phyloP scores from a whole-genome alignment of 2,329 filamentous ascomycete genomes.

The Aspergillus intermedius region DNA sequence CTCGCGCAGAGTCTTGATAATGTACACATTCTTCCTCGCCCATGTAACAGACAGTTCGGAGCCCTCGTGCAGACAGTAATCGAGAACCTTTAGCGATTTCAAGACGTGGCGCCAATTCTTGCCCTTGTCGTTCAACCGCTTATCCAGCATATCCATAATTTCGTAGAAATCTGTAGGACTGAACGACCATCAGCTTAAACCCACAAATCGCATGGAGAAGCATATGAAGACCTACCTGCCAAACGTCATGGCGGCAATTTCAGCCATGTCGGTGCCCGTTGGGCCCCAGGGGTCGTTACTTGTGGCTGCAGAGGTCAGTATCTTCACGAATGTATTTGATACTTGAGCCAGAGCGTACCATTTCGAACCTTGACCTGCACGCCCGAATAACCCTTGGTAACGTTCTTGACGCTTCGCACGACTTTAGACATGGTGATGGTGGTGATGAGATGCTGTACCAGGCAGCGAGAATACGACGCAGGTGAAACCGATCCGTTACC shows the following conservation, averaged over 20 bases:
- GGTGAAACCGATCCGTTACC: neutral
- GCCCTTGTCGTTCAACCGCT: constrained; percentile 96
- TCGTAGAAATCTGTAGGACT: constrained; percentile 98
- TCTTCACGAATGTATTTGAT: neutral
- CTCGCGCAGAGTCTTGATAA: constrained; percentile 96
- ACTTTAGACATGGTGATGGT: constrained; percentile 75
- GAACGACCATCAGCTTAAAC: constrained; percentile 1
- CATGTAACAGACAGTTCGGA: constrained; percentile 95
- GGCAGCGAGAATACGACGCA: constrained; percentile 2
- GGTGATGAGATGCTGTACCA: constrained; percentile 10
- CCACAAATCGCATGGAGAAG: constrained; percentile 4
- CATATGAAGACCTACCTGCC: constrained; percentile 65
- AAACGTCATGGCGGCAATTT: constrained; percentile 96
- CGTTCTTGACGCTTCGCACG: constrained; percentile 96
- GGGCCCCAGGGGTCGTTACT: constrained; percentile 99
- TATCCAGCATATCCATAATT: constrained; percentile 99
- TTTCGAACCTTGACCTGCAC: constrained; percentile 98
- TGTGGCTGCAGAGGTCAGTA: constrained; percentile 59
- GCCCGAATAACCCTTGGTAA: constrained; percentile 95
- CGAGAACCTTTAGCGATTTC: constrained; percentile 93
- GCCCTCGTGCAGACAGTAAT: constrained; percentile 96
- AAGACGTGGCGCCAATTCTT: constrained; percentile 99
- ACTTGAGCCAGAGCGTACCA: constrained; percentile 50
- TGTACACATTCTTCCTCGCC: constrained; percentile 96
- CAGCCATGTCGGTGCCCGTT: constrained; percentile 95